Evolutionary conservation across 768 basidiomycete genomes (phyloP), one percentile per base, ranked within the genome.

Genomic region (Termitomyces bulborhizus): DNA sequence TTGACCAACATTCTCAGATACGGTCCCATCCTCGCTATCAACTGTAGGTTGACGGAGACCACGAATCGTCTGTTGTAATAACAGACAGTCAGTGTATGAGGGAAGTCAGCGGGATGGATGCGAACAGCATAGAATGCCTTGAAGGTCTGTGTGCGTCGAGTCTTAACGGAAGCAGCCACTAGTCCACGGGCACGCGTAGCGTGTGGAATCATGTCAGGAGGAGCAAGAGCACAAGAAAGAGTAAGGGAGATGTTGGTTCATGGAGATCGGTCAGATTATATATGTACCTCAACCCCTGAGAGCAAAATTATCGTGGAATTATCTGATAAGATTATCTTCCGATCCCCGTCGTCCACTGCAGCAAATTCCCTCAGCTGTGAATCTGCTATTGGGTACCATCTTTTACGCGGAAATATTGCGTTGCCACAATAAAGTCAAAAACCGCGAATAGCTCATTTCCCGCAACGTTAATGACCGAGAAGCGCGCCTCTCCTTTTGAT

Each of bases 61-160:
- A 57, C 69, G 74, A 29, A 74, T 66, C 40, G 78, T 79, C 80
- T 82, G 59, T 46, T 46, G 48, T 11, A 16, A 29, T 40, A 12
- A 50, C 49, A 57, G 56, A 47, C 36, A 16, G 46, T 49, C 44
- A 57, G 63, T 64, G 50, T 13, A 49, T 40, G 26, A 56, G 37
- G 49, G 50, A 43, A 21, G n/a, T 42, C 3, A 29, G 21, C 16
- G 44, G 52, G 31, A 24, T 29, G 43, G 31, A 51, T 39, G 74
- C 79, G 36, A 55, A 86, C 84, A 12, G 84, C 80, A 62, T 82
- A 83, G 57, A 75, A 80, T 3, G 83, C 81, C 47, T 69, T 78
- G 64, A 73, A 75, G 1, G 76, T 69, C 32, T 73, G 73, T 21
- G 69, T 66, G 45, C 73, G 74, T 51, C 63, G 71, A 16, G 71